Evolutionary conservation across 805 yeast genomes (phyloP).

Genomic region (Metschnikowia baotianmanensis): DNA sequence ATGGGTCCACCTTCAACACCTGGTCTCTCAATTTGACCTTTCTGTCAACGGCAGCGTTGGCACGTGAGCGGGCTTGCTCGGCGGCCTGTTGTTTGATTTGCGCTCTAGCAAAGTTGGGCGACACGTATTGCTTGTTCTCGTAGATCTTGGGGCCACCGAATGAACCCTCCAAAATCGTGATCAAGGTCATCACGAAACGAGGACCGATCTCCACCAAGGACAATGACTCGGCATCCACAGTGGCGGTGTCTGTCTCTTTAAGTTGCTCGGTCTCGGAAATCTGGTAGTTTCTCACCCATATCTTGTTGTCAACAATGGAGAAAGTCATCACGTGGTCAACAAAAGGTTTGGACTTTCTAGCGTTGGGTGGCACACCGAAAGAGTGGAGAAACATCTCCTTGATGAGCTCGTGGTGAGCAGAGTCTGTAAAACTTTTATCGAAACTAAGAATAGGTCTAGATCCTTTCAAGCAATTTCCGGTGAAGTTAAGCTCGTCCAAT

Average conservation of each 20-base stretch:
- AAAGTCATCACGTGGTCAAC: conserved; percentile 94
- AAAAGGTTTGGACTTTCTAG: conserved; percentile 92
- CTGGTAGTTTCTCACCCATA: conserved; percentile 96
- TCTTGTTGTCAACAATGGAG: conserved; percentile 85
- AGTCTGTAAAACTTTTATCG: conserved; percentile 67
- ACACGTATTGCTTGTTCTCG: conserved; percentile 94
- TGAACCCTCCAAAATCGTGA: conserved; percentile 91
- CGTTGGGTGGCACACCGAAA: conserved; percentile 93
- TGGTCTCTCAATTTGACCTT: conserved; percentile 74
- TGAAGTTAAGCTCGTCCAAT: conserved; percentile 91
- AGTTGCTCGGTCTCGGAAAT: conserved; percentile 65
- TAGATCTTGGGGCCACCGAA: conserved; percentile 97
- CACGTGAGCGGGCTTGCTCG: conserved; percentile 69
- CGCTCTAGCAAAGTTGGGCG: conserved; percentile 93
- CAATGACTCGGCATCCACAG: conserved; percentile 52
- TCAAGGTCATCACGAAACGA: conserved; percentile 87
- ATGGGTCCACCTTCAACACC: conserved; percentile 75
- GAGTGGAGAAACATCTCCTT: conserved; percentile 77
- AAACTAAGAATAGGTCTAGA: conserved; percentile 92
- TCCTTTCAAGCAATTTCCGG: conserved; percentile 94
- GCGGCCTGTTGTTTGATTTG: conserved; percentile 81
- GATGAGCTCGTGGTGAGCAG: conserved; percentile 66
- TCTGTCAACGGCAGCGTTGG: conserved; percentile 73
- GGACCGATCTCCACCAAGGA: conserved; percentile 95
- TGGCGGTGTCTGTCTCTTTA: conserved; percentile 47